Percentiles rank a stretch among this genome's conserved stretches.
Conservation (phyloP, 75 land plant species). For the Cunninghamia lanceolata region DNA sequence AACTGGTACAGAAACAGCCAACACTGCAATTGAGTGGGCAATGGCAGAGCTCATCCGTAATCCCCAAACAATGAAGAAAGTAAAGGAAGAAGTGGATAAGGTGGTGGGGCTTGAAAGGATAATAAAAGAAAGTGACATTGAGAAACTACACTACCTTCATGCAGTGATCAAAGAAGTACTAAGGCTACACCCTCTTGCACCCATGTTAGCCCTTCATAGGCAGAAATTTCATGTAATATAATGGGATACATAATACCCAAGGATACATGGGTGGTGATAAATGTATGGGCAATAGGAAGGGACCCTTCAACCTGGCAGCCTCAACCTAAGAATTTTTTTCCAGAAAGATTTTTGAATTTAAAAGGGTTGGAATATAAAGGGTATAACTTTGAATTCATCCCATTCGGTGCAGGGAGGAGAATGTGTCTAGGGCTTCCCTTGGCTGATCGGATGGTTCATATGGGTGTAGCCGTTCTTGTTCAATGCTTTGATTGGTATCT, state of each 20-base stretch:
- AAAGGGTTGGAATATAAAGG: slow-evolving; percentile 35
- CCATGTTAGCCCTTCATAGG: neutral
- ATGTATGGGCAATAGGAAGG: slow-evolving; percentile 17
- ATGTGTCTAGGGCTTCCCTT: slow-evolving; percentile 58
- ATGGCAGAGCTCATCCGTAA: slow-evolving; percentile 7
- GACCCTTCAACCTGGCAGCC: slow-evolving; percentile 34
- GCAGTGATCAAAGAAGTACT: slow-evolving; percentile 11
- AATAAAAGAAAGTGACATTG: slow-evolving; percentile 9
- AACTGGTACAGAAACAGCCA: neutral
- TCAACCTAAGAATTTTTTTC: slow-evolving; percentile 49
- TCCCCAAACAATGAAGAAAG: slow-evolving; percentile 1
- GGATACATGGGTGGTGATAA: slow-evolving; percentile 15
- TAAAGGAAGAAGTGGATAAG: slow-evolving; percentile 8
- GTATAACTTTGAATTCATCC: slow-evolving; percentile 52
- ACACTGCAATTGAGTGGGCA: slow-evolving; percentile 1
- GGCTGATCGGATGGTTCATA: slow-evolving; percentile 45
- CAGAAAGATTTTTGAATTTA: slow-evolving; percentile 43
- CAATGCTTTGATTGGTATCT: slow-evolving; percentile 60
- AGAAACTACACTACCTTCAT: neutral
- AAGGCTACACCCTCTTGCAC: slow-evolving; percentile 6
- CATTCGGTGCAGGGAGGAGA: slow-evolving; percentile 70
- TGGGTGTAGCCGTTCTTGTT: slow-evolving; percentile 46
- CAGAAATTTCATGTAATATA: neutral
- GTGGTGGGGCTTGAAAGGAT: slow-evolving; percentile 10
- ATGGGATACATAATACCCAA: slow-evolving; percentile 21